Base-by-base conservation (phyloP, 345 rosid genomes). In the Litchi chinensis region DNA sequence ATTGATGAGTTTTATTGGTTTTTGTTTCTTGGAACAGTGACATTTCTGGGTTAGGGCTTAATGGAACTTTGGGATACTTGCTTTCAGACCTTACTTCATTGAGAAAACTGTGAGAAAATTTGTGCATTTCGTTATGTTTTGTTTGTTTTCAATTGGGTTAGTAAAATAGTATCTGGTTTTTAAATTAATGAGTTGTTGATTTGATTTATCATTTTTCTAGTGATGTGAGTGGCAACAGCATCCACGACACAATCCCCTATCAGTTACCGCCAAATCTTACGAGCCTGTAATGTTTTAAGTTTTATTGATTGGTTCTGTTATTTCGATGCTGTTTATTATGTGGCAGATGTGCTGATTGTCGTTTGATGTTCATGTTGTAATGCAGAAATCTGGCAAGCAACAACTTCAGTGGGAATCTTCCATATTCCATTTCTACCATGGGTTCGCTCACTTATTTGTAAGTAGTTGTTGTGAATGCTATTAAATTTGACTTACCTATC, bases 201-300 rank as follows among this genome's bases (percentile, higher is more conserved):
- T 65, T 10, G 16, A 57, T 65, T 73, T 66, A 46, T 66, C 76
- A 22, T 71, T 43, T 79, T 75, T 63, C 11, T 77, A 97, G 99
- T 79, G 99, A 97, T 88, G 80, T 97, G 82, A 97, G 98, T 76
- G 87, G 90, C 77, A 97, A 97, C 89, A 87, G 67, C 88, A 85
- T 97, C 72, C 97, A 91, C 28, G 98, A 94, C 28, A 76, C 90
- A 78, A 86, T 97, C 74, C 98, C 99, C 18, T 97, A 93, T 80
- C 99, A 97, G 82, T 74, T 97, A 77, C 99, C 99, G 5, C 97
- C 96, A 5, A 97, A 94, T 87, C 93, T 97, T 86, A 93, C 99
- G 13, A 91, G 90, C 93, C 79, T 94, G 99, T 97, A 97, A 90
- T 79, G 81, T 65, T 81, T 68, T 56, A 32, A 75, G 73, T 50